Evolutionary conservation across 2,329 filamentous ascomycete species (phyloP), one percentile per base, ranked within the genome.

Genomic region (Trichophyton verrucosum): DNA sequence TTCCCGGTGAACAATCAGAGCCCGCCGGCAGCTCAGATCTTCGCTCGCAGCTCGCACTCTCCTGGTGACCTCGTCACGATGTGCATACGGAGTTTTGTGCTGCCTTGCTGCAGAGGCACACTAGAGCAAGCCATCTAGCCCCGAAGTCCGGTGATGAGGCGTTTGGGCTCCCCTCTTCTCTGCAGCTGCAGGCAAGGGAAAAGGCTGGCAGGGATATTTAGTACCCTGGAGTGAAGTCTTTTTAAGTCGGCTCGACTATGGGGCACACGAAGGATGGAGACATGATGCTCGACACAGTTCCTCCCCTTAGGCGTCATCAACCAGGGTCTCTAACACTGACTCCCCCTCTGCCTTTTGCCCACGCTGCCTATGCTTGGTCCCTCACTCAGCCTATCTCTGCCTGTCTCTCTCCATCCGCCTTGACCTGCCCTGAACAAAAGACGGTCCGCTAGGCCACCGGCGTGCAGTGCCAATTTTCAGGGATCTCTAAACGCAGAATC

Each of bases 71-170:
- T 53, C 49, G 49, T 53, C 49, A 53, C 49, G 27, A 17, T 53
- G 49, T 22, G 49, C 49, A n/a, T 2, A 27, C 24, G 49, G 9
- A 33, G 49, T 30, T 53, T 22, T 53, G 49, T 53, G 24, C 49
- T 53, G 49, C 49, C 22, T 51, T 27, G 49, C 49, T 53, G 49
- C 22, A 53, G 49, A 53, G 33, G 33, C 33, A 38, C 33, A 53
- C 49, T 33, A 30, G 22, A 53, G 49, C 49, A 30, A 53, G 22
- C 49, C 49, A 38, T 38, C 11, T 30, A 20, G 27, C 49, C 49
- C 49, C 49, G 49, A 53, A n/a, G 27, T 53, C 49, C 49, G 49
- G 49, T 53, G 49, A 53, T 53, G 49, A 53, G 49, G 49, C 49
- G 49, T 53, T 53, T 33, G 33, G 22, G 22, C 13, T 17, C 22